Evolutionary conservation across 495 filamentous ascomycete species (phyloP).

Genomic region (Penicillium cataractarum): DNA sequence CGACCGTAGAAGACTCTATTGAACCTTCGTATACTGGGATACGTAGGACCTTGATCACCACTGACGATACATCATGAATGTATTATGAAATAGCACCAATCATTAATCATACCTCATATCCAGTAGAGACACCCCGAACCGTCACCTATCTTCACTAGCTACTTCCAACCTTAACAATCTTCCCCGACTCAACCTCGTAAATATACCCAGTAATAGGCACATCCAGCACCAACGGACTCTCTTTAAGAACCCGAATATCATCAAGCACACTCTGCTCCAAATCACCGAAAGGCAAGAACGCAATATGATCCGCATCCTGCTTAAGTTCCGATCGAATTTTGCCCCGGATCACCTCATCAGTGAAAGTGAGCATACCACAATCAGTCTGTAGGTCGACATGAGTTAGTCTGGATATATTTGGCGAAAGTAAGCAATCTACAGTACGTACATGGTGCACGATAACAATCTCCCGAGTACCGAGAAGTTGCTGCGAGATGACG

Average conservation of each 20-base stretch:
- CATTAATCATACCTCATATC: background rate
- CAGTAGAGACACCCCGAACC: background rate
- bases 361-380: slow-evolving; percentile 84
- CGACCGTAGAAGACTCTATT: too few relatives aligned
- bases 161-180: slow-evolving; percentile 57
- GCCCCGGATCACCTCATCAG: slow-evolving; percentile 61
- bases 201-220: slow-evolving; percentile 73
- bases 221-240: slow-evolving; percentile 58
- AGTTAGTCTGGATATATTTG: background rate
- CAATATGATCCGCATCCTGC: slow-evolving; percentile 49
- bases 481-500: slow-evolving; percentile 78
- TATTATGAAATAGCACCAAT: background rate
- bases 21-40: too few relatives aligned
- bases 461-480: slow-evolving; percentile 77
- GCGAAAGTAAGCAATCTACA: too few relatives aligned
- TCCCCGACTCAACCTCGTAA: slow-evolving; percentile 80
- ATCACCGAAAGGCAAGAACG: slow-evolving; percentile 67
- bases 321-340: slow-evolving; percentile 62
- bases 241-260: slow-evolving; percentile 68
- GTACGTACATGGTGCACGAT: slow-evolving; percentile 69
- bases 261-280: slow-evolving; percentile 65
- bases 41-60: background rate
- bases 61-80: background rate
- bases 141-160: background rate
- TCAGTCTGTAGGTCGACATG: slow-evolving; percentile 42